A percentile compares a stretch with the other conserved stretches of the same genome.
Conservation (phyloP, 1,284 basidiomycete species). For the Austroboletus rostrupii region DNA sequence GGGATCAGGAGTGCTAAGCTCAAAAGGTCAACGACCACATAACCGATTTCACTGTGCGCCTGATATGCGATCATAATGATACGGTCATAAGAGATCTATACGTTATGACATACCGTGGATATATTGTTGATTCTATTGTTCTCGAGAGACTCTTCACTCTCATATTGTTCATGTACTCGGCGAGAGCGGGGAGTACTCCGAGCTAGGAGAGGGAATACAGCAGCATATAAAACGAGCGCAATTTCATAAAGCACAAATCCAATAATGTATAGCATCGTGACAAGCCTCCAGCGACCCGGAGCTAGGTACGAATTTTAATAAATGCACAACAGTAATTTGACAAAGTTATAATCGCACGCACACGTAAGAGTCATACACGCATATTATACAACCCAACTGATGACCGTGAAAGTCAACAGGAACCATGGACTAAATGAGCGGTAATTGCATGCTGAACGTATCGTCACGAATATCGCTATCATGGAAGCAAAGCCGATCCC, state of each 20-base stretch:
- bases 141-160: constrained; percentile 73
- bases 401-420: constrained; percentile 48
- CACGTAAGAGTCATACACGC: constrained; percentile 70
- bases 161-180: constrained; percentile 54
- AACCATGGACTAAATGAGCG: constrained; percentile 77
- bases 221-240: constrained; percentile 79
- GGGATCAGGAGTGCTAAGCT: constrained; percentile 76
- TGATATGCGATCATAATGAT: constrained; percentile 24
- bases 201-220: constrained; percentile 78
- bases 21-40: constrained; percentile 60
- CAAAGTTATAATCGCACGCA: constrained; percentile 18
- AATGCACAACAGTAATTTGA: not conserved
- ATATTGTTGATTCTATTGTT: constrained; percentile 86
- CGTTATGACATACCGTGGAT: constrained; percentile 55
- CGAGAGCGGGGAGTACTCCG: constrained; percentile 73
- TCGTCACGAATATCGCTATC: constrained; percentile 77
- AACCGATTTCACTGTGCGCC: constrained; percentile 77
- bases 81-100: not conserved
- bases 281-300: constrained; percentile 67
- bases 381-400: constrained; percentile 75
- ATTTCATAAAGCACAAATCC: constrained; percentile 76
- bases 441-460: constrained; percentile 80
- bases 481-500: constrained; percentile 77
- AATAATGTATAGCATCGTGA: constrained; percentile 78
- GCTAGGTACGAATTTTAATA: constrained; percentile 42